Evolutionary conservation across 441 rosid genomes (phyloP).

Genomic region (Hypseocharis bilobata): DNA sequence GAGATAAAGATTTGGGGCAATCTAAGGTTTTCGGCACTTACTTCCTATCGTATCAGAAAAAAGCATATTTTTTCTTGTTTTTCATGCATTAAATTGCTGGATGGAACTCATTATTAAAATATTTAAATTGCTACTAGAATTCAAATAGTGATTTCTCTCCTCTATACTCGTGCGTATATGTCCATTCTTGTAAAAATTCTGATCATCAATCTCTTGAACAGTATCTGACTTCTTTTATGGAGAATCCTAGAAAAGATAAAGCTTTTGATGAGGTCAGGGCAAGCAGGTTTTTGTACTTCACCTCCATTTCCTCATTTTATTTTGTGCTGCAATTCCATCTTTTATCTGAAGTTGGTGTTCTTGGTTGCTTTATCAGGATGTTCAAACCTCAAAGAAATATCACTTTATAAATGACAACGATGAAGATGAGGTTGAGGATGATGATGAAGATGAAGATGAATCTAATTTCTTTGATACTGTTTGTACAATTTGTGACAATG

Average conservation of each 20-base stretch:
- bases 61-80: neutral
- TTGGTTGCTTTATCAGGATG: conserved; percentile 21
- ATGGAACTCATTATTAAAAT: neutral
- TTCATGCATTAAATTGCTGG: neutral
- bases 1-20: conserved; percentile 34
- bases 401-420: conserved; percentile 18
- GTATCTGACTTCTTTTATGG: conserved; percentile 20
- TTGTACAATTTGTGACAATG: conserved; percentile 62
- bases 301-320: neutral
- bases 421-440: conserved; percentile 20
- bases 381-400: conserved; percentile 11
- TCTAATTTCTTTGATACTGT: conserved; percentile 37
- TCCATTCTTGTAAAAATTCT: neutral
- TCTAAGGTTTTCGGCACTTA: conserved; percentile 30
- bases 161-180: neutral
- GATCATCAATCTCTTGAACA: conserved; percentile 17
- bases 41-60: neutral
- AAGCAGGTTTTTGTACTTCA: neutral
- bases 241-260: conserved; percentile 11
- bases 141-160: neutral
- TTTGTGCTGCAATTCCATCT: neutral
- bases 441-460: conserved; percentile 10
- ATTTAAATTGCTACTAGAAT: too few species aligned
- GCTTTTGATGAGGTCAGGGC: conserved; percentile 21
- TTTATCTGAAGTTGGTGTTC: neutral